phyloP scores from a whole-genome alignment of 441 rosid species.

The Eruca vesicaria region DNA sequence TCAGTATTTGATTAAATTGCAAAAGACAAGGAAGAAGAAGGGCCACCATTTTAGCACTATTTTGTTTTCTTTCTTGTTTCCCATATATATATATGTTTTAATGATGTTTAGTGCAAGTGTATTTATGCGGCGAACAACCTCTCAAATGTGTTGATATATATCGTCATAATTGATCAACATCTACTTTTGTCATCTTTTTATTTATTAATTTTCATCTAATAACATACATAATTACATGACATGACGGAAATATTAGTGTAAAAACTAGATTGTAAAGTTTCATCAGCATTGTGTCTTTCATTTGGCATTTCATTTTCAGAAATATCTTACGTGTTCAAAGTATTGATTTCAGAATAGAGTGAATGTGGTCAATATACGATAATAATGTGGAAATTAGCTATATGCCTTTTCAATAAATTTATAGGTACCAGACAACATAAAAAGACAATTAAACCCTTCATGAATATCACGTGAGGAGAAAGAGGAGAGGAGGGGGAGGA shows the following conservation, averaged over 20 bases:
- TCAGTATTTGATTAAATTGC: conserved; percentile 7
- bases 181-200: background rate
- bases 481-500: too few relatives aligned
- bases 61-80: conserved; percentile 12
- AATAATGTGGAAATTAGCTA: too few relatives aligned
- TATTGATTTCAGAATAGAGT: background rate
- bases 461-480: too few relatives aligned
- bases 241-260: too few relatives aligned
- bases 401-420: too few relatives aligned
- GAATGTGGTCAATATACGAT: too few relatives aligned
- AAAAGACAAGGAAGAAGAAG: background rate
- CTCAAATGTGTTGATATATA: background rate
- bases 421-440: too few relatives aligned
- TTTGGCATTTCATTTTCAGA: background rate
- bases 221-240: too few relatives aligned
- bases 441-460: too few relatives aligned
- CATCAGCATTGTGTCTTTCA: background rate
- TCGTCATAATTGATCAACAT: conserved; percentile 5
- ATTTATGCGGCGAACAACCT: conserved; percentile 21
- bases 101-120: background rate
- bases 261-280: too few relatives aligned
- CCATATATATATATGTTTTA: conserved; percentile 2
- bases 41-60: conserved; percentile 12
- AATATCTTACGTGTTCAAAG: background rate
- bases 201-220: background rate